Evolutionary conservation across 805 yeast species (phyloP).

Genomic region (Jamesozyma spencerorum): DNA sequence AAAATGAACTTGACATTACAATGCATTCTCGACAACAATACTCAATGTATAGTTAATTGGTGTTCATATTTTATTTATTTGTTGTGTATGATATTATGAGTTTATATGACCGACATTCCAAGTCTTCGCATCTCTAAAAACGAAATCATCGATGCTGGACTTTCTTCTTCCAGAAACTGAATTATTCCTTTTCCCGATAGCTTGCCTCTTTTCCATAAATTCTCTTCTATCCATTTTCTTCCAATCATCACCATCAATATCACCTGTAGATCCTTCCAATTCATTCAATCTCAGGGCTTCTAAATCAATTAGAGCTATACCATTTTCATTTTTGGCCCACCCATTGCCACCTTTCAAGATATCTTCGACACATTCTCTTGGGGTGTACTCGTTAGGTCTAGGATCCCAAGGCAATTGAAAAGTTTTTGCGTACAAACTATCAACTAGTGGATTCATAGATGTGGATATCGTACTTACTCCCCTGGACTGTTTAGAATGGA

Average conservation of each 20-base stretch:
- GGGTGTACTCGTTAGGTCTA: constrained; percentile 48
- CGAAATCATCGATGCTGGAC: not conserved
- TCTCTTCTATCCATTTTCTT: constrained; percentile 23
- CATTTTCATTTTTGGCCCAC: constrained; percentile 40
- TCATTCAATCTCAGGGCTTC: constrained; percentile 25
- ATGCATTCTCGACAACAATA: too few relatives aligned
- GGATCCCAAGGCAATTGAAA: constrained; percentile 56
- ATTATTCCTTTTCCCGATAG: constrained; percentile 3
- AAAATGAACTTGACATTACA: too few relatives aligned
- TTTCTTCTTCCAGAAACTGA: constrained; percentile 8
- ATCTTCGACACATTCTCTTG: constrained; percentile 65
- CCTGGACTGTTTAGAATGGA: constrained; percentile 1
- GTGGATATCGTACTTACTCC: constrained; percentile 22
- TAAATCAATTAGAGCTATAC: constrained; percentile 27
- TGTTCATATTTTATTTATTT: too few relatives aligned
- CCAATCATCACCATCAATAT: constrained; percentile 9
- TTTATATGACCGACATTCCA: constrained; percentile 16
- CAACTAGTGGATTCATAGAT: constrained; percentile 41
- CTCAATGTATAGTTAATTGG: too few relatives aligned
- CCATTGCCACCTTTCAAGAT: constrained; percentile 67
- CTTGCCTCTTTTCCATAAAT: constrained; percentile 20
- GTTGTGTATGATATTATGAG: too few relatives aligned
- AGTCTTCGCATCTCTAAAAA: constrained; percentile 20
- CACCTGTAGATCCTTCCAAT: constrained; percentile 11
- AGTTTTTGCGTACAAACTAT: constrained; percentile 42